Evolutionary conservation across 139 green algal genomes (phyloP).

Genomic region (Chlorella sorokiniana): DNA sequence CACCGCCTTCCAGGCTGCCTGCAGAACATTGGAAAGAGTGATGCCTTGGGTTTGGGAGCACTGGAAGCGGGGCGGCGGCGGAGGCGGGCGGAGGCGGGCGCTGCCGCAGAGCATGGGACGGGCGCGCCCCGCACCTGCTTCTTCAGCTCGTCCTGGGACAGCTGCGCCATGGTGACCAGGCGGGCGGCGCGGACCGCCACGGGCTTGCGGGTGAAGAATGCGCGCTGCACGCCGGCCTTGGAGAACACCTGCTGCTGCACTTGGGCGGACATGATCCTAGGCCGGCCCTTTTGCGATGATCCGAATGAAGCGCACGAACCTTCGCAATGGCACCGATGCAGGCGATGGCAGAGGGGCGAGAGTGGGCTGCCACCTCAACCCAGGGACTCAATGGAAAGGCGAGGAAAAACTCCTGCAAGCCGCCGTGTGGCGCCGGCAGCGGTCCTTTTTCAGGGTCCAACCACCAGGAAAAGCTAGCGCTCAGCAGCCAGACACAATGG

Average conservation of each 20-base stretch:
- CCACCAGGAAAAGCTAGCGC: constrained; percentile 13
- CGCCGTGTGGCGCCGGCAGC: not conserved
- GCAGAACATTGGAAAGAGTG: too few species aligned
- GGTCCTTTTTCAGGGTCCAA: not conserved
- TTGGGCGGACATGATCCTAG: not conserved
- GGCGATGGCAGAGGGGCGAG: not conserved
- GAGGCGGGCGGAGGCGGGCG: not conserved
- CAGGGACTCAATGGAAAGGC: not conserved
- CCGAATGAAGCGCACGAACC: not conserved
- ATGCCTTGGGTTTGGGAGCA: not conserved
- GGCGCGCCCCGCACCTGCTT: constrained; percentile 54
- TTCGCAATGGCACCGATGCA: not conserved
- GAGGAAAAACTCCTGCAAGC: too few species aligned
- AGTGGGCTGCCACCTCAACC: too few species aligned
- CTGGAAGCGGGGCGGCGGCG: not conserved
- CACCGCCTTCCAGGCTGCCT: constrained; percentile 94
- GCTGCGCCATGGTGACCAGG: constrained; percentile 19
- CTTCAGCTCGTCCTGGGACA: constrained; percentile 93
- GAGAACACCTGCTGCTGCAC: not conserved
- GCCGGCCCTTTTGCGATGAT: not conserved
- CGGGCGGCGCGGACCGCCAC: not conserved
- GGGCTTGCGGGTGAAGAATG: constrained; percentile 21
- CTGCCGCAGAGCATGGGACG: not conserved
- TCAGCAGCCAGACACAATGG: too few species aligned
- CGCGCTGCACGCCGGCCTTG: constrained; percentile 9